A percentile compares a stretch with the other conserved stretches of the same genome.
Conservation (phyloP, 257 asterid genomes). For the Solanum tarapatanum region DNA sequence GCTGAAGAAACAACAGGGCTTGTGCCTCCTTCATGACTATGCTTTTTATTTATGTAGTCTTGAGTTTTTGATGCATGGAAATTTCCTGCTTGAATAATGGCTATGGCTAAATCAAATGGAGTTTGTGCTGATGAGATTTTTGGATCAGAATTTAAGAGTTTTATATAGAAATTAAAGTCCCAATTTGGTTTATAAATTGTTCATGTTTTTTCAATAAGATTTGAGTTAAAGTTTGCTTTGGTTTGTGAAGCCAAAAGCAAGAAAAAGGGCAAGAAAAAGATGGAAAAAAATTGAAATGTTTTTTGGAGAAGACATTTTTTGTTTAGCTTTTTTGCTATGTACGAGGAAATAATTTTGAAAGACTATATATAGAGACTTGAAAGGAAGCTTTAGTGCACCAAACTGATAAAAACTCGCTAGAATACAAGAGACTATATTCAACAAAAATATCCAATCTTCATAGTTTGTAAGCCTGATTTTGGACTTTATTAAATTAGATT, state of each 20-base stretch:
- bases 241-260: background rate
- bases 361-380: no score
- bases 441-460: no score
- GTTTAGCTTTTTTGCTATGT: no score
- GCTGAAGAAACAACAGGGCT: background rate
- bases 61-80: background rate
- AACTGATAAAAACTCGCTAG: no score
- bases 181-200: background rate
- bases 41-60: background rate
- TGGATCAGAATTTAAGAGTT: background rate
- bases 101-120: background rate
- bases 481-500: no score
- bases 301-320: background rate
- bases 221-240: background rate
- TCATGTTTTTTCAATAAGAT: background rate
- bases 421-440: no score
- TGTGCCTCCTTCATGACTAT: background rate
- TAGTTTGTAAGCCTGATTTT: no score
- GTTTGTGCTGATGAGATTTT: background rate
- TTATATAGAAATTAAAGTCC: background rate
- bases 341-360: no score
- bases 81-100: background rate
- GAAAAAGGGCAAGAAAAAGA: background rate
- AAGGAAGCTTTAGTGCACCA: no score
- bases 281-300: background rate